Base-by-base conservation (phyloP, 176 grass and related monocot genomes). In the Avena insularis region DNA sequence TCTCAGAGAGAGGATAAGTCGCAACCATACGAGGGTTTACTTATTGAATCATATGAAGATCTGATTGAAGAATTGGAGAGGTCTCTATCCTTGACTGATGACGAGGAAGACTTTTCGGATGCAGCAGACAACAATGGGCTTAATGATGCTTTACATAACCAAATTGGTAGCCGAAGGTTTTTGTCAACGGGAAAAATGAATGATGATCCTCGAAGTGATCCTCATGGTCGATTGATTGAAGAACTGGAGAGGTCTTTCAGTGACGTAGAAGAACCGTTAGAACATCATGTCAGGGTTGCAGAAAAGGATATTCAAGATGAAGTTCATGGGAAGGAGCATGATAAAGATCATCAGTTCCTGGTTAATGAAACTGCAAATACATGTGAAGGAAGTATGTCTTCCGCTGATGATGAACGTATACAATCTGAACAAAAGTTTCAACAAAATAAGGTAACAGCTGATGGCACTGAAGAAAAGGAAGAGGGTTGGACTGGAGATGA, bases 161-260 rank as follows among this genome's bases (percentile, higher is more conserved):
- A 89, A 81, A 91, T 91, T 59, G 61, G 77, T 20, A 83, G 78
- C 33, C 58, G 19, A 31, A 91, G 91, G 77, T 83, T 88, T 82
- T 65, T 21, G 4, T 67, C 85, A 19, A 65, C 54, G 19, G 71
- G 17, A 35, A 82, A 82, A 88, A 16, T 20, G 31, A 78, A 85
- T 77, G 50, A 87, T 79, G 59, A 56, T 19, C 50, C 87, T 10
- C 80, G 68, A 46, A 80, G 17, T 61, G 84, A 89, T 84, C 87
- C 91, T 6, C 87, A 89, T 75, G 83, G 84, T 29, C 84, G 75
- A 20, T 83, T 92, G 75, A 92, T 92, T 92, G 80, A 92, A 70
- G 87, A 92, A 84, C 23, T 89, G 45, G 91, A 92, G 80, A 89
- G 71, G 80, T 92, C 87, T 90, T 89, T 92, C 9, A 90, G 75